Evolutionary conservation across 2,329 filamentous ascomycete species (phyloP), one percentile per base, ranked within the genome.

Genomic region (Myriosclerotinia curreyana): DNA sequence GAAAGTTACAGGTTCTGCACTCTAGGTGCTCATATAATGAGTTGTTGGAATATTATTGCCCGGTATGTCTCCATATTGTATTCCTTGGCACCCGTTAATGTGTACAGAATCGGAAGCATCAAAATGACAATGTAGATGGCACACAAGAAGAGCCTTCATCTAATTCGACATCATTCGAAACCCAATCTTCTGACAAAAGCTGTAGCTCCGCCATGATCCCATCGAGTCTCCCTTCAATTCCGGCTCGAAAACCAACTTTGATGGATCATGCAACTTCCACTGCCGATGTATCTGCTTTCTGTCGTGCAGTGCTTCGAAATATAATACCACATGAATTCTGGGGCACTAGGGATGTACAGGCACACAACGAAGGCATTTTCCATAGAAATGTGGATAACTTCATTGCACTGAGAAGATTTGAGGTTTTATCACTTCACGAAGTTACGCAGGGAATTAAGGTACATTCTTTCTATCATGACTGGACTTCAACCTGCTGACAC

Each of bases 1-100:
- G 80, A 65, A 86, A 83, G 64, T 74, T 98, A 52, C 91, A 92
- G 67, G 80, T 83, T 64, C 80, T 88, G 17, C 91, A 97, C 72
- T 76, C 79, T 20, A 83, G 84, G 28, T 98, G 93, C 74, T 85
- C 92, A 0, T 98, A 97, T 75, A 79, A 81, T n/a, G 83, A 89
- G 67, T 78, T 98, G 54, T 77, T 99, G 34, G 82, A 86, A 20
- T 82, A 96, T 76, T 92, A 98, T 74, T 99, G 95, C 74, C 88
- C 92, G 60, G 67, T 75, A 69, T 77, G 70, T 69, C 25, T 59
- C 5, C 36, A 3, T 20, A 20, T 44, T 34, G 14, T 34, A 22
- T 14, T n/a, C n/a, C 7, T 7, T 31, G 14, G 14, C 55, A 12
- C 42, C 4, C 22, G 44, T 68, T 67, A 54, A 69, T 44, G n/a